These are phyloP conservation scores for Trichoderma simmonsii DNA, from an alignment of 2,329 filamentous ascomycete species.

Conservation along the genomic window DNA sequence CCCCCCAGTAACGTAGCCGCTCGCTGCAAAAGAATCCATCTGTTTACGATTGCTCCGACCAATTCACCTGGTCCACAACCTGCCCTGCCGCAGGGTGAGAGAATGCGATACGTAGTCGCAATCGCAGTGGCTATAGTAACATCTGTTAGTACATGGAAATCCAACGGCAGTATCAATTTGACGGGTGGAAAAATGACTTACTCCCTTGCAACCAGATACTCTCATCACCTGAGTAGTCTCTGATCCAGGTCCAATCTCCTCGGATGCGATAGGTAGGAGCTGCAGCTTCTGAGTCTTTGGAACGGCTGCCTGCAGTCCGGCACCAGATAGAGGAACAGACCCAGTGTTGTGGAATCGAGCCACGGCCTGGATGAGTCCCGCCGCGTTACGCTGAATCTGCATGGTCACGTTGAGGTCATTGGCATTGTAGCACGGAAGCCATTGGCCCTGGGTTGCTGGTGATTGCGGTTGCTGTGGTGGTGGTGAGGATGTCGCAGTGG, in stretches of 20 bases:
- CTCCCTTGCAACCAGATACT: slow-evolving; percentile 78
- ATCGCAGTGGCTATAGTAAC: slow-evolving; percentile 65
- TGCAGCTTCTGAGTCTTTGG: slow-evolving; percentile 95
- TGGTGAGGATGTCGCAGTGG: slow-evolving; percentile 44
- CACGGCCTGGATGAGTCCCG: slow-evolving; percentile 74
- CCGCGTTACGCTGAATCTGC: slow-evolving; percentile 77
- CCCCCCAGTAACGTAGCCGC: neutral
- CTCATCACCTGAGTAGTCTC: slow-evolving; percentile 92
- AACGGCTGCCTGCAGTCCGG: slow-evolving; percentile 89
- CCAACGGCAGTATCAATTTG: neutral
- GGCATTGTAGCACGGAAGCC: slow-evolving; percentile 76
- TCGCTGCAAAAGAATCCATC: neutral
- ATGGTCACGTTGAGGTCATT: slow-evolving; percentile 81
- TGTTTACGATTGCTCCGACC: slow-evolving; percentile 69
- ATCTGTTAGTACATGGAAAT: neutral
- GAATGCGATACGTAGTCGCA: slow-evolving; percentile 84
- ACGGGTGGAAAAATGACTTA: slow-evolving; percentile 54
- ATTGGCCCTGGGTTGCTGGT: slow-evolving; percentile 43
- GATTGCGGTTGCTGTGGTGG: slow-evolving; percentile 40
- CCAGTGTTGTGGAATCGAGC: slow-evolving; percentile 79
- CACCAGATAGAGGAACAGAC: slow-evolving; percentile 63
- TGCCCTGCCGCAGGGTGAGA: slow-evolving; percentile 65
- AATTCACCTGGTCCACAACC: slow-evolving; percentile 91
- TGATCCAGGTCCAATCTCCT: slow-evolving; percentile 70
- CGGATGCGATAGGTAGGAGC: slow-evolving; percentile 80